phyloP scores from a whole-genome alignment of 495 filamentous ascomycete genomes.

The Monascus purpureus region DNA sequence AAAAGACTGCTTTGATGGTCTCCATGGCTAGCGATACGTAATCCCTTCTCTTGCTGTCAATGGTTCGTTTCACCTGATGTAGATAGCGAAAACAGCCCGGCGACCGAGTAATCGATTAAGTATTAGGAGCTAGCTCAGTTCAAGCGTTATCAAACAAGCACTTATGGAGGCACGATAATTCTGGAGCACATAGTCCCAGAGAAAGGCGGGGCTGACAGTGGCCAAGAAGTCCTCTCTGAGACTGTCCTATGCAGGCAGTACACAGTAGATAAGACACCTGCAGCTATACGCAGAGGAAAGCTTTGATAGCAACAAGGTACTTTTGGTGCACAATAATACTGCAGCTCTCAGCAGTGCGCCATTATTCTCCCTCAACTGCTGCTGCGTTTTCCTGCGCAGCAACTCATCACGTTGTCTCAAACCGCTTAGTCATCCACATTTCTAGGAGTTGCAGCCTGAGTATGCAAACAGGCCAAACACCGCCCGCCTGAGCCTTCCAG shows the following conservation, averaged over 20 bases:
- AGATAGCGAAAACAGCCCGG: no score
- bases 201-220: slow-evolving; percentile 2
- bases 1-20: slow-evolving; percentile 72
- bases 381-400: no score
- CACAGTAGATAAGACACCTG: background rate
- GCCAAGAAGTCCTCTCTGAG: background rate
- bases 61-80: background rate
- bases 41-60: no score
- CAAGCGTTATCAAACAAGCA: slow-evolving; percentile 1
- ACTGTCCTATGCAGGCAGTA: background rate
- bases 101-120: no score
- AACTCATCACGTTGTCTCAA: no score
- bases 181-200: slow-evolving; percentile 4
- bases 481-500: slow-evolving; percentile 16
- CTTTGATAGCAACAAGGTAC: slow-evolving; percentile 1
- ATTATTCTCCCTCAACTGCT: no score
- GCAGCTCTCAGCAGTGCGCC: no score
- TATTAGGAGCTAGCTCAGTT: no score
- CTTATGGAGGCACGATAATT: slow-evolving; percentile 2
- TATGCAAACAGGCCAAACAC: slow-evolving; percentile 25
- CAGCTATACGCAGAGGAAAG: slow-evolving; percentile 2
- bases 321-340: slow-evolving; percentile 8
- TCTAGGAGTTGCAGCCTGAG: slow-evolving; percentile 10
- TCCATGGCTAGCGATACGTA: slow-evolving; percentile 47
- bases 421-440: no score